Base-by-base conservation (phyloP, 2,329 filamentous ascomycete species). In the Cercospora berteroae region DNA sequence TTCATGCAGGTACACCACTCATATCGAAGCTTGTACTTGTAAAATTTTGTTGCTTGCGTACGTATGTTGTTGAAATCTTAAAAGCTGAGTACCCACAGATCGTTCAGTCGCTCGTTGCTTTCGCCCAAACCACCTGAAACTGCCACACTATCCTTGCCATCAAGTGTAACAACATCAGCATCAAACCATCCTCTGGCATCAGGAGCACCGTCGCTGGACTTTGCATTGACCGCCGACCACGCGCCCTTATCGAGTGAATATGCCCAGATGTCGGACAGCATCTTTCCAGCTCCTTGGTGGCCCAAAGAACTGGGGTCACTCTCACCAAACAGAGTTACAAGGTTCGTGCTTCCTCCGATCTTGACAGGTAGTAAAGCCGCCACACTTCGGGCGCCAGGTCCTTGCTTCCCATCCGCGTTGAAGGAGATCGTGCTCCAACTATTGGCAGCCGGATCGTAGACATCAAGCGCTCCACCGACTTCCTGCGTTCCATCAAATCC, bases 401-500 rank as follows among this genome's bases (percentile, higher is more conserved):
- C 84, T 1, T 73, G 64, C 6, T 76, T 72, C 0, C 83, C 83
- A 74, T 86, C 81, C 0, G 84, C 73, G 0, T 71, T 27, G 70
- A 79, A 83, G 1, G 65, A 67, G 16, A 76, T 72, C 8, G 77
- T 78, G 6, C 71, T 72, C 85, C 85, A 87, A 0, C 67, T 64
- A 44, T 82, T 77, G 0, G 63, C 70, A 5, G 69, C 69, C 0
- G 78, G 71, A 25, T 82, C 76, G 67, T 81, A 87, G 2, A 90
- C 85, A 74, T 96, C 92, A 12, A 96, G 75, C 67, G 85, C 83
- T 0, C 90, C 92, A 16, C 92, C 92, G 58, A 91, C 82, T 74
- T 94, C 90, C 0, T 75, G 81, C 55, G 84, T 81, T 0, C 90
- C 92, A 77, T 94, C 90, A 73, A 89, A 94, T 0, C 93, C 93